phyloP scores from a whole-genome alignment of 176 grass and related monocot species.

The Musa itinerans region DNA sequence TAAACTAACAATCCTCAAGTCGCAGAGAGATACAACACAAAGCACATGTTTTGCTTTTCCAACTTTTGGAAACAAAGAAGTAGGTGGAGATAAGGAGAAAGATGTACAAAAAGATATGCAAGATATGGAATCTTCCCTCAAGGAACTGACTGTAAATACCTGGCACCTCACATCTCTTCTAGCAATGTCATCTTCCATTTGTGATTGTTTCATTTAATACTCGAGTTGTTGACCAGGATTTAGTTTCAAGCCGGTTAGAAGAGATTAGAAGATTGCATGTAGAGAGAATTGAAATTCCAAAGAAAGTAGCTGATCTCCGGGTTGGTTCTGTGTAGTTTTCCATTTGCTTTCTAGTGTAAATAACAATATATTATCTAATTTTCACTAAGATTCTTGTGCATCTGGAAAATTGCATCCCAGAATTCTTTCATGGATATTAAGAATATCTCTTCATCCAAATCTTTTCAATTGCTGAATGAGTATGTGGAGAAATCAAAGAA shows the following conservation, averaged over 20 bases:
- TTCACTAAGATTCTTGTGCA: background rate
- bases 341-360: background rate
- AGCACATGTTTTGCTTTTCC: conserved; percentile 47
- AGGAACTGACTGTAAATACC: conserved; percentile 60
- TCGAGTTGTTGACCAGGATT: conserved; percentile 33
- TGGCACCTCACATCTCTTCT: background rate
- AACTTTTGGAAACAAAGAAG: conserved; percentile 46
- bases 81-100: conserved; percentile 36
- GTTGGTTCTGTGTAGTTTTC: conserved; percentile 34
- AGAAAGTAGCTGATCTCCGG: conserved; percentile 64
- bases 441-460: conserved; percentile 64
- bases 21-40: conserved; percentile 49
- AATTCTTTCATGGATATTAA: conserved; percentile 83
- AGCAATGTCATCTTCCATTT: background rate
- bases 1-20: conserved; percentile 55
- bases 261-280: conserved; percentile 76
- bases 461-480: conserved; percentile 58
- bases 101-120: conserved; percentile 69
- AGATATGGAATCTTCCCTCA: conserved; percentile 65
- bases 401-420: conserved; percentile 29
- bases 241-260: conserved; percentile 50
- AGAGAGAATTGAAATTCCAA: conserved; percentile 80
- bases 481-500: conserved; percentile 50
- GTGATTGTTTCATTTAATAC: conserved; percentile 16
- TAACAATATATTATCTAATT: background rate